Base-by-base conservation (phyloP, 768 basidiomycete species). In the Trametes meyenii region DNA sequence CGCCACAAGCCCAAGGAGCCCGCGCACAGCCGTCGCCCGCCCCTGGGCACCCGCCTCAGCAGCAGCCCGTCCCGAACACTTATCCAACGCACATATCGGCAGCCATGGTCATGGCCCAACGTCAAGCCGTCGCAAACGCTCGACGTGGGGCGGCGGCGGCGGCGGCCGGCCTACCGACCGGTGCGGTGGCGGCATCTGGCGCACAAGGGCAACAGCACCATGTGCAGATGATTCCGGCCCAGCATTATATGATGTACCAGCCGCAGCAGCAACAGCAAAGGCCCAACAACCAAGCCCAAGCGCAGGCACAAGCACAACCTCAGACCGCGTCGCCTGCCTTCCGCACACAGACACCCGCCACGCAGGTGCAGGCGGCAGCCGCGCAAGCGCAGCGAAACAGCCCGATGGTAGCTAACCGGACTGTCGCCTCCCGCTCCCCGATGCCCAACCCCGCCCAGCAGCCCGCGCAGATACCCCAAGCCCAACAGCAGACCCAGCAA, bases 1-100 rank as follows among this genome's bases (percentile, higher is more conserved):
- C 59, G 10, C 60, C 67, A n/a, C 60, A 70, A 4, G 62, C 69
- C 13, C 71, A 70, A 26, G 52, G 64, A n/a, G 64, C 63, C 45
- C 69, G 58, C 38, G 61, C 60, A 33, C 69, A 61, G 55, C 66
- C 69, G 5, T 67, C 64, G 24, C 67, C 65, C n/a, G 57, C 57
- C 5, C 66, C 69, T 5, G 61, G 61, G 26, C 67, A 65, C 29
- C 42, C 57, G 8, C 71, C 65, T 19, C 64, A 66, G 39, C 70
- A 64, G 26, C 61, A 52, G 45, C 14, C 39, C 21, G 45, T 50
- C 38, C 51, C 42, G 33, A 40, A n/a, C 44, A 54, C 49, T 4
- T 62, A 56, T 29, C 11, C 54, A 33, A 33, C 21, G 45, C 52
- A 10, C 53, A 60, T 19, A 19, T n/a, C 39, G 14, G 17, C 39